These are phyloP conservation scores for Saitozyma podzolica DNA, from an alignment of 768 basidiomycete species.

Conservation along the genomic window DNA sequence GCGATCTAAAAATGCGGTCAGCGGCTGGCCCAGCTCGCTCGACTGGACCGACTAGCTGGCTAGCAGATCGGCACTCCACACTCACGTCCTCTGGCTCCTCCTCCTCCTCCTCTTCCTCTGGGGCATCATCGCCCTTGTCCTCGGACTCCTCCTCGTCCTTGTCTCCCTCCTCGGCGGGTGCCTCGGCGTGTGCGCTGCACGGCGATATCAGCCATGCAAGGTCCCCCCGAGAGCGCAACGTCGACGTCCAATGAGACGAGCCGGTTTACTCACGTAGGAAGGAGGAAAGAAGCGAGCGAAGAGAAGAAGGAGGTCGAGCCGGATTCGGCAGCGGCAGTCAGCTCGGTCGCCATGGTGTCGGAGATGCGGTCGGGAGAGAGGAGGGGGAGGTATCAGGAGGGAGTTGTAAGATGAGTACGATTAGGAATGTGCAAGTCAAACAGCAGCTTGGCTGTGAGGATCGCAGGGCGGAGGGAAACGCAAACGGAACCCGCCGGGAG, in stretches of 20 bases:
- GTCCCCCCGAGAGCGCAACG: neutral
- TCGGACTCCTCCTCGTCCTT: slow-evolving; percentile 51
- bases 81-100: slow-evolving; percentile 81
- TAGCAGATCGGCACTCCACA: slow-evolving; percentile 21
- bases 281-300: slow-evolving; percentile 31
- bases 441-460: too few species aligned
- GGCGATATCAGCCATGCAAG: neutral
- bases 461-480: too few species aligned
- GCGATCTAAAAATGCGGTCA: slow-evolving; percentile 58
- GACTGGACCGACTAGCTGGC: too few species aligned
- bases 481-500: too few species aligned
- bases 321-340: neutral
- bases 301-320: slow-evolving; percentile 25
- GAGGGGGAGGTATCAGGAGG: too few species aligned
- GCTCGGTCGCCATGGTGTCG: neutral
- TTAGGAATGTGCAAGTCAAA: too few species aligned
- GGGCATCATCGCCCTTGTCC: slow-evolving; percentile 49
- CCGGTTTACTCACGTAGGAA: slow-evolving; percentile 38
- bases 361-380: too few species aligned
- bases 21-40: too few species aligned
- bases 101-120: slow-evolving; percentile 58
- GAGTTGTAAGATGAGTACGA: too few species aligned
- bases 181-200: slow-evolving; percentile 45
- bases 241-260: neutral
- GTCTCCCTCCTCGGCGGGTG: slow-evolving; percentile 47